phyloP scores from a whole-genome alignment of 2,329 filamentous ascomycete genomes.

The Penicillium psychrosexuale region DNA sequence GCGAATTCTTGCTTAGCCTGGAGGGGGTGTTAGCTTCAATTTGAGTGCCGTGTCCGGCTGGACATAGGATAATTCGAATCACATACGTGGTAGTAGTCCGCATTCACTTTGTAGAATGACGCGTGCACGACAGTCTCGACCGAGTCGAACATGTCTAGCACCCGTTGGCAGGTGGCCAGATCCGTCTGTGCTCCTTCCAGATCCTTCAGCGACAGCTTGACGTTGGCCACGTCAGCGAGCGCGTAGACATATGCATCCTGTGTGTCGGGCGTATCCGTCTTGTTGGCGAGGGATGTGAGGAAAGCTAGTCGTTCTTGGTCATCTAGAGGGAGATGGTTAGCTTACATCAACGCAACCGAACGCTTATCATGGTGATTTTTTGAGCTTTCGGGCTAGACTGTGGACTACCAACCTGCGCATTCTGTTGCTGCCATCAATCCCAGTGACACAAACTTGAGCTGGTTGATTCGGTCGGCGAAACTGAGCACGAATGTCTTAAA shows the following conservation, averaged over 20 bases:
- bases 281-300: constrained; percentile 75
- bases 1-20: constrained; percentile 84
- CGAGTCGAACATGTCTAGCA: constrained; percentile 87
- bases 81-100: constrained; percentile 81
- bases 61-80: background rate
- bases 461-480: constrained; percentile 98
- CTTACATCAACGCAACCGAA: constrained; percentile 3
- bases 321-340: constrained; percentile 54
- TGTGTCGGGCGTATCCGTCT: constrained; percentile 86
- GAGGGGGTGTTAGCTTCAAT: constrained; percentile 5
- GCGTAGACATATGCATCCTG: constrained; percentile 97
- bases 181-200: constrained; percentile 81
- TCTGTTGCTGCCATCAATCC: constrained; percentile 83
- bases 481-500: constrained; percentile 94
- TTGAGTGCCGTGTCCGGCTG: background rate
- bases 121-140: constrained; percentile 95
- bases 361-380: background rate
- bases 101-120: constrained; percentile 91
- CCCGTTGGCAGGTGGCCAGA: constrained; percentile 79
- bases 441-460: constrained; percentile 90
- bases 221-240: constrained; percentile 80
- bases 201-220: constrained; percentile 77
- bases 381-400: background rate
- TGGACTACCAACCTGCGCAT: constrained; percentile 49
- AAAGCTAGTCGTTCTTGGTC: constrained; percentile 82